Evolutionary conservation across 805 yeast species (phyloP), one percentile per base, ranked within the genome.

Genomic region (Cyberlindnera japonica): DNA sequence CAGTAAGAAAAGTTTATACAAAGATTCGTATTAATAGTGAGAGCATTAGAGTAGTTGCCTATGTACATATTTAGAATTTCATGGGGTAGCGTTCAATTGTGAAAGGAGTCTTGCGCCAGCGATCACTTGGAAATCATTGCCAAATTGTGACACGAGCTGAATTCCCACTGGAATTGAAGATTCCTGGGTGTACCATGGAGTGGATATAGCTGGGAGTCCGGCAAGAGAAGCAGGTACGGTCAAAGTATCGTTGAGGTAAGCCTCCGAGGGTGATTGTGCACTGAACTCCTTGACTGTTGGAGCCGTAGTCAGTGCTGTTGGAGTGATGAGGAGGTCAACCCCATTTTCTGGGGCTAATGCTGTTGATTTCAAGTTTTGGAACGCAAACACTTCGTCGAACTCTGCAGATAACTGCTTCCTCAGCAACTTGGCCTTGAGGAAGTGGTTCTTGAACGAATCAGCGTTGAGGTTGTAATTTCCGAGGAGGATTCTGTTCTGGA

Each of bases 201-300:
- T 65, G 2, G 83, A 74, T 10, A 91, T 71, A 0, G 95, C 77
- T 1, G 99, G 99, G 2, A 91, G 59, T 0, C 98, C 98, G 0
- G 95, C 95, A 43, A 95, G 63, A 2, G 95, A 89, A 29, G 93
- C 84, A 0, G 99, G 97, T 5, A 89, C 83, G 0, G 96, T 87
- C 41, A 89, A 71, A 0, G 84, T 77, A 61, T 93, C 99, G 59
- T 88, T 85, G 38, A 82, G 68, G 52, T 84, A 89, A 14, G 82
- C 73, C 33, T 77, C 77, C 4, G 83, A 68, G 3, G 83, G 73
- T 31, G 72, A 65, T 9, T 64, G 58, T 6, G 59, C 51, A 17
- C 69, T 65, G 40, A 68, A 74, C n/a, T 73, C 74, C 2, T 65
- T 63, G 2, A 83, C 53, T 6, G 67, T 68, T 21, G 77, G 84